Base-by-base conservation (phyloP, 2,329 filamentous ascomycete species). In the Aspergillus oerlinghausenensis region DNA sequence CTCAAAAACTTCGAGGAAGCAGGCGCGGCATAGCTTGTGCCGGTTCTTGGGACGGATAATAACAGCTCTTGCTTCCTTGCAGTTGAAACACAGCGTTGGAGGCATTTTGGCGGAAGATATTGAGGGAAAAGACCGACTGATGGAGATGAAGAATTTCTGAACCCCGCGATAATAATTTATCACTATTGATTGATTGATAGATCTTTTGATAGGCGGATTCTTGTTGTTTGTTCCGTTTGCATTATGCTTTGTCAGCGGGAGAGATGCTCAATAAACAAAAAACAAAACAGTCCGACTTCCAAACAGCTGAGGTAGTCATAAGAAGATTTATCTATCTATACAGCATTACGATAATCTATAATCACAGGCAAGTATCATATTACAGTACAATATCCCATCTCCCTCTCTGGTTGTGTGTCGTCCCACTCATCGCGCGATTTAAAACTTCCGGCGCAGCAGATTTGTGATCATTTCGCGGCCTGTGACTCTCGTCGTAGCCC, bases 31-130 rank as follows among this genome's bases (percentile, higher is more conserved):
- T 49, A 99, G 83, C 68, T 96, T 96, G 65, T 95, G 87, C 67
- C 95, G 86, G 69, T 97, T 96, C 74, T 97, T 97, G 1, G 94
- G 93, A 28, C 94, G 85, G 60, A 97, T 90, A 56, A 99, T 94
- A 21, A 96, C 83, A 4, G 94, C 93, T 58, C 92, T 85, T 60
- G 88, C 82, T 23, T 80, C 82, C 61, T 88, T 82, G 77, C 94
- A 99, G 62, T 87, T 79, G 52, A 86, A 85, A 72, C 94, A 99
- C 23, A 82, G 77, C 21, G 84, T 82, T 23, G 92, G 90, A 7
- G 92, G 82, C 93, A 97, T 96, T 52, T 42, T 65, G 51, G 21
- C 28, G 25, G 42, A 19, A 14, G 19, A 14, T 47, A 11, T 26
- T 7, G 23, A 47, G 19, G 10, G 21, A 23, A 45, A 23, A 25